phyloP scores from a whole-genome alignment of 2,329 filamentous ascomycete genomes.

The Aaosphaeria pasadenensis region DNA sequence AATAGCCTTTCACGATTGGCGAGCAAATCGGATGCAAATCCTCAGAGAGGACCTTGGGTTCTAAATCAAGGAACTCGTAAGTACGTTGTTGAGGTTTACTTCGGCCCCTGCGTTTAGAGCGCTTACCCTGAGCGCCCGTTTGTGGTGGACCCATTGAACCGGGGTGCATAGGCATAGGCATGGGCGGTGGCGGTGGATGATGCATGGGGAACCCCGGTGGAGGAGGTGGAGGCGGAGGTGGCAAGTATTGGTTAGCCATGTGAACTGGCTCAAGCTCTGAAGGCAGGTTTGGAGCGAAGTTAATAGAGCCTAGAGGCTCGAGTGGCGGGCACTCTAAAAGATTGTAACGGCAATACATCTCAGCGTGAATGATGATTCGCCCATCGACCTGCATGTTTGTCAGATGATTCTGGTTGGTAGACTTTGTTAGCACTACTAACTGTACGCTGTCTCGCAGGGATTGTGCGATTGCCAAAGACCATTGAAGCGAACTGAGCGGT shows the following conservation, averaged over 20 bases:
- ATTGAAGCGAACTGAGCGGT: constrained; percentile 3
- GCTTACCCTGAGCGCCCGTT: constrained; percentile 1
- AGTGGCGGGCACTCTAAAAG: not conserved
- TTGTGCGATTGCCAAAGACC: constrained; percentile 3
- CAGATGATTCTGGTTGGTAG: not conserved
- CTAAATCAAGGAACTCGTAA: constrained; percentile 1
- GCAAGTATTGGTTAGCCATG: not conserved
- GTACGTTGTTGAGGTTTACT: not conserved
- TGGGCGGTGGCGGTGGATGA: not conserved
- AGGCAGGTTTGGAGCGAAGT: constrained; percentile 7
- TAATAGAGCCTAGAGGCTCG: constrained; percentile 7
- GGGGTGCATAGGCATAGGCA: not conserved
- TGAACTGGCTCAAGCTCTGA: constrained; percentile 2
- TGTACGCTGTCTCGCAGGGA: constrained; percentile 5
- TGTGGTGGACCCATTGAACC: not conserved
- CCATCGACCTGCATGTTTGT: constrained; percentile 7
- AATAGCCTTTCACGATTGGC: constrained; percentile 28
- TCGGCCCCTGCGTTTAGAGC: not conserved
- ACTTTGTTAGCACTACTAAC: constrained; percentile 1
- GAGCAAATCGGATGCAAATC: constrained; percentile 19
- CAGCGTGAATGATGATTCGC: constrained; percentile 16
- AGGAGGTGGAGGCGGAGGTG: constrained; percentile 1
- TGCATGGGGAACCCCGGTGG: not conserved
- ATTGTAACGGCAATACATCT: constrained; percentile 14
- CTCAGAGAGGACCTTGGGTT: constrained; percentile 9